A percentile compares a stretch with the other conserved stretches of the same genome.
phyloP scores from a whole-genome alignment of 176 grass and related monocot genomes.

The Oryza australiensis region DNA sequence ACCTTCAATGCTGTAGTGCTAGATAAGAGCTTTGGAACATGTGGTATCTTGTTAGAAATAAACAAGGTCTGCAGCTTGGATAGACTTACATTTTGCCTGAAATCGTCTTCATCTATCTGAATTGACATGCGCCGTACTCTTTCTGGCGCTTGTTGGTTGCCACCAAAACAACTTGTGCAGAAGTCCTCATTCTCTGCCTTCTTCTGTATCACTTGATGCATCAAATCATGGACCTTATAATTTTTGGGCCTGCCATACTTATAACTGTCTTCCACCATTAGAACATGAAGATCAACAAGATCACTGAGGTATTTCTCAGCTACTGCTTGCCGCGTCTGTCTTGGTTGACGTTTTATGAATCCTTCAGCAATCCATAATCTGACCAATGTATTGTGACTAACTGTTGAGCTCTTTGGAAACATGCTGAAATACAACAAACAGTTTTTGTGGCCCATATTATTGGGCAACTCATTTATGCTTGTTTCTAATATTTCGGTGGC shows the following conservation, averaged over 20 bases:
- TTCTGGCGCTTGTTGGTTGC: neutral
- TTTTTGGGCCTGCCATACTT: conserved; percentile 17
- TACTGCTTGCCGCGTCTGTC: neutral
- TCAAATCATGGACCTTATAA: conserved; percentile 33
- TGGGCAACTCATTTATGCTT: conserved; percentile 17
- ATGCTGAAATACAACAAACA: conserved; percentile 28
- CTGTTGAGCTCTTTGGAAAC: conserved; percentile 25
- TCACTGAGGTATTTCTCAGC: conserved; percentile 4
- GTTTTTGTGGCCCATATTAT: neutral
- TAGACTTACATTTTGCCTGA: conserved; percentile 1
- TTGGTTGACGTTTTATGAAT: conserved; percentile 4
- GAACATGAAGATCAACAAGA: conserved; percentile 4
- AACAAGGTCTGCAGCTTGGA: conserved; percentile 16
- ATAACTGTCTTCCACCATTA: conserved; percentile 22
- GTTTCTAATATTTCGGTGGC: conserved; percentile 13
- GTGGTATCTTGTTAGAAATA: conserved; percentile 3
- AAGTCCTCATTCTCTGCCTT: conserved; percentile 20
- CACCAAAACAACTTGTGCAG: neutral
- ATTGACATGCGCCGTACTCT: conserved; percentile 16
- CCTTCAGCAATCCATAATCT: conserved; percentile 32
- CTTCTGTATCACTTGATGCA: conserved; percentile 18
- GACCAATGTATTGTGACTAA: conserved; percentile 19
- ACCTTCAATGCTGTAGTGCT: conserved; percentile 13
- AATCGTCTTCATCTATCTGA: neutral
- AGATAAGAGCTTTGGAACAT: conserved; percentile 5